Conservation (phyloP, 192 early-diverging fungal species). For the Rhizoclosmatium sp. region DNA sequence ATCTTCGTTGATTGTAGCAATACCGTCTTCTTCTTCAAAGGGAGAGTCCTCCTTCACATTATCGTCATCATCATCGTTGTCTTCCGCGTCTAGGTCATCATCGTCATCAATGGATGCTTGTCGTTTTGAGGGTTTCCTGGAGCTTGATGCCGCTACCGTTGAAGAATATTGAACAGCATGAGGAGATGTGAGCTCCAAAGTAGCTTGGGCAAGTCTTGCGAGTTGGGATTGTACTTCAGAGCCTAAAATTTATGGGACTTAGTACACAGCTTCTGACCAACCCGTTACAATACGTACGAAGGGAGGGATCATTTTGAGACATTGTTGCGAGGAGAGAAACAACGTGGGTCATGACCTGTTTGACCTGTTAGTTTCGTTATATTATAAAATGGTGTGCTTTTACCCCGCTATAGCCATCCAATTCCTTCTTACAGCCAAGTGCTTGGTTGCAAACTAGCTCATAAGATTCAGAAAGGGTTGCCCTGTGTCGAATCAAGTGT, state of each 20-base stretch:
- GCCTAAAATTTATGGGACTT: neutral
- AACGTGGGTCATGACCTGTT: slow-evolving; percentile 43
- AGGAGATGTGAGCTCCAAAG: neutral
- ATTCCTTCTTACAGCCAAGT: slow-evolving; percentile 37
- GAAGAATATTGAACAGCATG: too few species aligned
- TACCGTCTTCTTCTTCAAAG: neutral
- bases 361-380: neutral
- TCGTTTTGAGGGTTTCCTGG: too few species aligned
- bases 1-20: neutral
- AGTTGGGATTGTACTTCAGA: neutral
- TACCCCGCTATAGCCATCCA: slow-evolving; percentile 41
- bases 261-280: neutral
- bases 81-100: neutral
- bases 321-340: slow-evolving; percentile 40
- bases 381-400: neutral
- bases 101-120: neutral
- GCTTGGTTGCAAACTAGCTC: slow-evolving; percentile 45
- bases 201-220: slow-evolving; percentile 12
- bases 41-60: neutral
- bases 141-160: too few species aligned
- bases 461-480: slow-evolving; percentile 48
- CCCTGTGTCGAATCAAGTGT: slow-evolving; percentile 8
- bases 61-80: neutral
- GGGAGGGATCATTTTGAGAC: neutral
- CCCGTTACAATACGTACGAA: too few species aligned